Evolutionary conservation across 495 filamentous ascomycete species (phyloP).

Genomic region (Talaromyces wortmannii): DNA sequence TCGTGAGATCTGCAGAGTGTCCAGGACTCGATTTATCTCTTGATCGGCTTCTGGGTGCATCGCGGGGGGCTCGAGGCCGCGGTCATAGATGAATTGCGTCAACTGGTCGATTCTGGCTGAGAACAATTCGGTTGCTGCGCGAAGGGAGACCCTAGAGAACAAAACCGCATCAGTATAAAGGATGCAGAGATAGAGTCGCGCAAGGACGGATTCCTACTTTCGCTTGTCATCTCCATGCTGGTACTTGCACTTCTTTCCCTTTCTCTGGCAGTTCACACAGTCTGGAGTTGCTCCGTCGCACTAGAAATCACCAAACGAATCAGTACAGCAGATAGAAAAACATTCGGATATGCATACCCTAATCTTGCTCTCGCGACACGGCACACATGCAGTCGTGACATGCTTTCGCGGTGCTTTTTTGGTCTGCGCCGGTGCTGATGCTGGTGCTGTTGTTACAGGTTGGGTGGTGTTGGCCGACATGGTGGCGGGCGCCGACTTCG

Average conservation of each 20-base stretch:
- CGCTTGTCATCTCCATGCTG: conserved; percentile 43
- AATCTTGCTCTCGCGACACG: conserved; percentile 44
- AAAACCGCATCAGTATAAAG: background rate
- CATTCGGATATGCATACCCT: conserved; percentile 19
- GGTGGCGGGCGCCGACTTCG: background rate
- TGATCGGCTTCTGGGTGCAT: conserved; percentile 39
- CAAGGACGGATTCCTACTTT: conserved; percentile 21
- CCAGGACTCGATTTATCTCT: conserved; percentile 37
- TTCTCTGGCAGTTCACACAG: conserved; percentile 42
- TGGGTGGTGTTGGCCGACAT: background rate
- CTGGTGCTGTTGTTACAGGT: conserved; percentile 2
- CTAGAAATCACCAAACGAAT: conserved; percentile 8
- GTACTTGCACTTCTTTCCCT: conserved; percentile 40
- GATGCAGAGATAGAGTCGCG: background rate
- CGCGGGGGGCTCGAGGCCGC: conserved; percentile 30
- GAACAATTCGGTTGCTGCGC: conserved; percentile 40
- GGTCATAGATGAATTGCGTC: conserved; percentile 36
- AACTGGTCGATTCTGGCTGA: conserved; percentile 40
- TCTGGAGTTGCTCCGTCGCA: conserved; percentile 39
- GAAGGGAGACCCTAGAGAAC: conserved; percentile 33
- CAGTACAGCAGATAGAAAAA: background rate
- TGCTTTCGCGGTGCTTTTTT: conserved; percentile 35
- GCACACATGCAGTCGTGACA: conserved; percentile 42
- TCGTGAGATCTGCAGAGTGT: conserved; percentile 37
- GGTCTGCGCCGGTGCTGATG: conserved; percentile 16